These are phyloP conservation scores for Jaapia argillacea DNA, from an alignment of 768 basidiomycete genomes.

Conservation along the genomic window DNA sequence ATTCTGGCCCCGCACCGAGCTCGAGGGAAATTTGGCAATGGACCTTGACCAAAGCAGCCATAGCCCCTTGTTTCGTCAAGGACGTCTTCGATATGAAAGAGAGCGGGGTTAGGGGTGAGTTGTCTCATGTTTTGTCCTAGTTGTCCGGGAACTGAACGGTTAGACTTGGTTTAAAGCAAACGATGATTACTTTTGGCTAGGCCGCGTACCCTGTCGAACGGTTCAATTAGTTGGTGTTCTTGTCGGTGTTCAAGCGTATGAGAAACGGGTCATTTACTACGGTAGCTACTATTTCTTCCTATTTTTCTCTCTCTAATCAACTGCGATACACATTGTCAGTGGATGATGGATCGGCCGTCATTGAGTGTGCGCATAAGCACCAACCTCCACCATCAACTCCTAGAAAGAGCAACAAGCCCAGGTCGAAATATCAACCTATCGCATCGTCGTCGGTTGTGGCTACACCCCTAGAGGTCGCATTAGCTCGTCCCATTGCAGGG, in stretches of 20 bases:
- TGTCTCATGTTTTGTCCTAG: constrained; percentile 2
- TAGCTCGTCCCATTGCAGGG: constrained; percentile 24
- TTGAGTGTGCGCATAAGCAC: constrained; percentile 52
- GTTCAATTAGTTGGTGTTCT: constrained; percentile 54
- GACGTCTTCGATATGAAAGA: constrained; percentile 41
- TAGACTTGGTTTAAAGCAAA: not conserved
- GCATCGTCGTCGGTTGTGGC: not conserved
- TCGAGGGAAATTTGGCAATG: constrained; percentile 36
- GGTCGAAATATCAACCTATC: not conserved
- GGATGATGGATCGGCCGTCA: constrained; percentile 67
- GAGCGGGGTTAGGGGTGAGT: constrained; percentile 21
- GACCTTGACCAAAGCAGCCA: constrained; percentile 45
- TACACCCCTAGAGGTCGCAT: not conserved
- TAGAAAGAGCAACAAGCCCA: not conserved
- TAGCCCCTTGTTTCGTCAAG: constrained; percentile 43
- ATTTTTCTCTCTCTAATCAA: not conserved
- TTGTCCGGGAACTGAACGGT: not conserved
- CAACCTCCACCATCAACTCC: constrained; percentile 11
- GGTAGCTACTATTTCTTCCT: constrained; percentile 24
- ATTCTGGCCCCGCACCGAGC: constrained; percentile 43
- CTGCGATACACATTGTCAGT: constrained; percentile 30
- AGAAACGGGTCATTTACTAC: constrained; percentile 49
- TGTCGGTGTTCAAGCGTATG: constrained; percentile 51
- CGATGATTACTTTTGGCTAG: constrained; percentile 61
- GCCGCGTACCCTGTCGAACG: constrained; percentile 57